Percentiles rank a stretch among this genome's conserved stretches.
These are phyloP conservation scores for Miscanthus lutarioriparius DNA, from an alignment of 176 grass and related monocot genomes.

Conservation along the genomic window DNA sequence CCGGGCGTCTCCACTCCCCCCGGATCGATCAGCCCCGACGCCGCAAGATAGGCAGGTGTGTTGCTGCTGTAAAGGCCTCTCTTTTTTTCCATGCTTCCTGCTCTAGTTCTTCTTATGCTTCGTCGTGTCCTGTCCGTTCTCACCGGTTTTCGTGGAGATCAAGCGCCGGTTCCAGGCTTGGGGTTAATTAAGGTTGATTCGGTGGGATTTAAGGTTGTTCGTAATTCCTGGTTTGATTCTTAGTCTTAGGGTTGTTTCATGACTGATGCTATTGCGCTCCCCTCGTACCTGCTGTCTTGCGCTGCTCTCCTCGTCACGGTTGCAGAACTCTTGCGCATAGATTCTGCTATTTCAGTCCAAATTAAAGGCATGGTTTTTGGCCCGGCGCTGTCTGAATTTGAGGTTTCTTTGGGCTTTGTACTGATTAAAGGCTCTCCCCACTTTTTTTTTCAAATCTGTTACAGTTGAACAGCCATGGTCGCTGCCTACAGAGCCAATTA, in stretches of 20 bases:
- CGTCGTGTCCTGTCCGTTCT: not conserved
- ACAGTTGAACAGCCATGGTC: not conserved
- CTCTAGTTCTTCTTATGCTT: not conserved
- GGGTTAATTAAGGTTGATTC: not conserved
- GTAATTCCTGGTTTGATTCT: not conserved
- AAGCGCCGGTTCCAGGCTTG: not conserved
- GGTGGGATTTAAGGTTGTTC: not conserved
- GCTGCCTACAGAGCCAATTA: not conserved
- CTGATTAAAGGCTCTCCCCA: not conserved
- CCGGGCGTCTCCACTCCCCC: not conserved
- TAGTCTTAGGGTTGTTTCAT: not conserved
- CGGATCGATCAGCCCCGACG: not conserved
- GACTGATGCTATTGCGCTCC: not conserved
- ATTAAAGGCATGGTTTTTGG: not conserved
- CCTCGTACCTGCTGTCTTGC: not conserved
- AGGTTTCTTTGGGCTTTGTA: not conserved
- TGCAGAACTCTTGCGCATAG: not conserved
- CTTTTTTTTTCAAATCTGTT: not conserved
- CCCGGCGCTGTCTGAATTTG: not conserved
- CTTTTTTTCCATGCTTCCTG: not conserved
- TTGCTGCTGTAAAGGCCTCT: not conserved
- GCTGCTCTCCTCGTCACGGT: not conserved
- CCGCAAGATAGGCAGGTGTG: slow-evolving; percentile 26
- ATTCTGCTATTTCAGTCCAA: not conserved
- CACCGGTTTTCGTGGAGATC: not conserved